Evolutionary conservation across 1,139 yeast species (phyloP).

Genomic region (Saccharomycopsis hybrid): DNA sequence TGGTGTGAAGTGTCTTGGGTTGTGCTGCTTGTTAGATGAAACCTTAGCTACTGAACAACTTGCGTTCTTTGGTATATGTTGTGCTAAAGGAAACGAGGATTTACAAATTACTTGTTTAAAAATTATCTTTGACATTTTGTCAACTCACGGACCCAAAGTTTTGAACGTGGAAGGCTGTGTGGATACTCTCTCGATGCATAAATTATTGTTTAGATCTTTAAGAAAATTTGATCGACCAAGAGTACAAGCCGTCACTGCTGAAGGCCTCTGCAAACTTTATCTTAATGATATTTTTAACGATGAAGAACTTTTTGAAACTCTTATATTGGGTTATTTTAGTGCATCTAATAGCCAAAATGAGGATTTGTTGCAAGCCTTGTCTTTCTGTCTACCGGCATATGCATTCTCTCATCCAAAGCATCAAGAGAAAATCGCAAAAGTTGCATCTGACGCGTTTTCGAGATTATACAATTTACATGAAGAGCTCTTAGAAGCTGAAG

Average conservation of each 20-base stretch:
- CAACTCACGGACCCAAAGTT: conserved; percentile 67
- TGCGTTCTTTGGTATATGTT: conserved; percentile 59
- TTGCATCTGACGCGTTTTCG: conserved; percentile 61
- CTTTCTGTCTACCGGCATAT: conserved; percentile 87
- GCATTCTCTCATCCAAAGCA: conserved; percentile 73
- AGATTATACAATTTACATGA: conserved; percentile 45
- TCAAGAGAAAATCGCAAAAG: conserved; percentile 59
- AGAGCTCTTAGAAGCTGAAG: conserved; percentile 32
- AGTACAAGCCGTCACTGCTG: conserved; percentile 77
- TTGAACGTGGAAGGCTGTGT: conserved; percentile 60
- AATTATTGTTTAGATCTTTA: conserved; percentile 62
- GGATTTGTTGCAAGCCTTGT: conserved; percentile 69
- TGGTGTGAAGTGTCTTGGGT: conserved; percentile 73
- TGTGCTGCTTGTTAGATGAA: conserved; percentile 68
- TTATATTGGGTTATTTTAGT: conserved; percentile 69
- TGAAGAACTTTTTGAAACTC: conserved; percentile 63
- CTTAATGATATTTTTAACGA: conserved; percentile 71
- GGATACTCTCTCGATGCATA: conserved; percentile 54
- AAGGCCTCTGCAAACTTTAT: conserved; percentile 77
- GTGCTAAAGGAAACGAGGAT: conserved; percentile 53
- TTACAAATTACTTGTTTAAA: conserved; percentile 58
- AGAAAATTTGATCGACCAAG: conserved; percentile 52
- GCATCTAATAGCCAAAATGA: conserved; percentile 59
- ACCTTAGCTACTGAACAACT: conserved; percentile 56
- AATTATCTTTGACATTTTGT: conserved; percentile 70